phyloP scores from a whole-genome alignment of 2,329 filamentous ascomycete species.

The Beauveria bassiana region DNA sequence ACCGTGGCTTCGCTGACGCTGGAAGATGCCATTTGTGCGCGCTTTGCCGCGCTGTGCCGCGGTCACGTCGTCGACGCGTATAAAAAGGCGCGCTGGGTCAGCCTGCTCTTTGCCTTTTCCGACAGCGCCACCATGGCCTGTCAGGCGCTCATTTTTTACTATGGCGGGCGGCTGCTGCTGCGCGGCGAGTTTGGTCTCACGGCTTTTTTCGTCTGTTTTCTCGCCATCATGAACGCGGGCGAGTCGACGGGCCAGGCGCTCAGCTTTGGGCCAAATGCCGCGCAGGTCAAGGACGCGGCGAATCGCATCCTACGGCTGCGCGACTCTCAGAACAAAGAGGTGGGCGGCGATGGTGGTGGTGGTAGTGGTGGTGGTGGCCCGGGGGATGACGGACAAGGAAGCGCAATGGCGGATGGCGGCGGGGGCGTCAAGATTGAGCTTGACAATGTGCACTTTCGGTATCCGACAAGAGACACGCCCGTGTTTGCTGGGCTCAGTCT shows the following conservation, averaged over 20 bases:
- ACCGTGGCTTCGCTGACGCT: constrained; percentile 65
- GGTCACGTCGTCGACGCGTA: constrained; percentile 53
- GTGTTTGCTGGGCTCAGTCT: constrained; percentile 56
- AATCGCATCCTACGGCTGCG: constrained; percentile 51
- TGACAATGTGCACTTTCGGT: constrained; percentile 50
- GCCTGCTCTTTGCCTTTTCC: constrained; percentile 59
- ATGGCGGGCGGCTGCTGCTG: constrained; percentile 53
- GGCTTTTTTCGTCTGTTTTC: constrained; percentile 51
- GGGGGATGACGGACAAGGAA: constrained; percentile 10
- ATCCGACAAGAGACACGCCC: constrained; percentile 48
- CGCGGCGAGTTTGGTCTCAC: constrained; percentile 38
- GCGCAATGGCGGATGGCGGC: constrained; percentile 31
- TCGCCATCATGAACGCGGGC: constrained; percentile 59
- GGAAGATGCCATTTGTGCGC: constrained; percentile 54
- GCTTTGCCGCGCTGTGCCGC: constrained; percentile 52
- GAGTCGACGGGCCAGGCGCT: constrained; percentile 61
- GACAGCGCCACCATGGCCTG: constrained; percentile 58
- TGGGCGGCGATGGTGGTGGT: constrained; percentile 17
- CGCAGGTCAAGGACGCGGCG: constrained; percentile 50
- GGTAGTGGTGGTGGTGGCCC: constrained; percentile 17
- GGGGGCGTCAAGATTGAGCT: constrained; percentile 51
- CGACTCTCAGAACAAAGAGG: constrained; percentile 32
- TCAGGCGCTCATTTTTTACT: constrained; percentile 60
- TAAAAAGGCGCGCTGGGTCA: constrained; percentile 52
- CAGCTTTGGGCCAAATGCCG: constrained; percentile 57